Percentiles rank a stretch among this genome's conserved stretches.
These are phyloP conservation scores for Rhizopus delemar DNA, from an alignment of 371 early-diverging fungal genomes.

Conservation along the genomic window DNA sequence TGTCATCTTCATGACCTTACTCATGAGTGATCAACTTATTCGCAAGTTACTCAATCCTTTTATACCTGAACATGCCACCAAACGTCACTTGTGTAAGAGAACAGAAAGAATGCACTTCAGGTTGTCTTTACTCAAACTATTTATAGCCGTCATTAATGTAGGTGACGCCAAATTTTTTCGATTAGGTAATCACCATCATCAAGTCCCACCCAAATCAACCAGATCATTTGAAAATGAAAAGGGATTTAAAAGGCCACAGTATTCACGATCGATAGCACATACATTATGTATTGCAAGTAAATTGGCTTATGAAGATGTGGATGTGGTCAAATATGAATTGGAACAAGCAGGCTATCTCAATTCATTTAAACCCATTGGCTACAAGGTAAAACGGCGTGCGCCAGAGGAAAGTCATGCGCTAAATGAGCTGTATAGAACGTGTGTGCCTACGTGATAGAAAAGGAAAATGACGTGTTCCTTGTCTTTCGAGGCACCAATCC, in stretches of 20 bases:
- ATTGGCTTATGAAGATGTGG: conserved; percentile 58
- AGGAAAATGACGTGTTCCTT: conserved; percentile 52
- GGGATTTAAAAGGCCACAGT: conserved; percentile 25
- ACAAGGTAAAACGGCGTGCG: conserved; percentile 36
- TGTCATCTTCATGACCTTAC: conserved; percentile 34
- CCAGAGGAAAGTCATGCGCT: too few relatives aligned
- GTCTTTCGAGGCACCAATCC: conserved; percentile 66
- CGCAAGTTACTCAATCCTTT: conserved; percentile 32
- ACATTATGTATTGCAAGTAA: conserved; percentile 55
- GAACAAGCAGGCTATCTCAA: conserved; percentile 51
- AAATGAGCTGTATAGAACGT: conserved; percentile 40
- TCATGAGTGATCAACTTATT: conserved; percentile 42
- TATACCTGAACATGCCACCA: conserved; percentile 34
- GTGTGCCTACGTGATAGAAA: conserved; percentile 55
- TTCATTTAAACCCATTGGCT: conserved; percentile 57
- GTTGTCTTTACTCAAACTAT: background rate
- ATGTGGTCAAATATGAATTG: conserved; percentile 56
- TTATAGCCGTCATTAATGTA: conserved; percentile 41
- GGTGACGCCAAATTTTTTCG: conserved; percentile 33
- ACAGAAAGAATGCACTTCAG: too few relatives aligned
- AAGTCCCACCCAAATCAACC: background rate
- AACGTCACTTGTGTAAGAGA: conserved; percentile 33
- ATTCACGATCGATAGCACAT: conserved; percentile 55
- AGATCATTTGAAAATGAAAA: background rate
- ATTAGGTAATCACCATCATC: conserved; percentile 16